Base-by-base conservation (phyloP, 1,284 basidiomycete species). In the Mycena sp. region DNA sequence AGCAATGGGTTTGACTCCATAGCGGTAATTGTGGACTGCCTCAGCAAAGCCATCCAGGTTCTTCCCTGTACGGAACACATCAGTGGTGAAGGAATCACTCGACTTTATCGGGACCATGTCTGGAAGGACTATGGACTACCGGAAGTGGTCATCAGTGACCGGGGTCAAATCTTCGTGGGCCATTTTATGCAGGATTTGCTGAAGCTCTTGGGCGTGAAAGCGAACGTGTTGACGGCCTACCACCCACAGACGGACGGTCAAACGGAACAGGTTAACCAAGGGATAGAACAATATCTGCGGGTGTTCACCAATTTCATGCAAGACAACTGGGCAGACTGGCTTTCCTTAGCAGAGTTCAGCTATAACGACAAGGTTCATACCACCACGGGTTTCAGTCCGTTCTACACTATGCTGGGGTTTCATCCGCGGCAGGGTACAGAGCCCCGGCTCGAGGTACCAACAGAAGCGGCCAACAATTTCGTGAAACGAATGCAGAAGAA, bases 261-360 rank as follows among this genome's bases (percentile, higher is more conserved):
- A 14, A 50, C 30, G 17, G 77, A 83, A 65, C 53, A 71, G 0
- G 61, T 75, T 0, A 82, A 80, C 57, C 73, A 78, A 61, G 70
- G 73, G 35, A 26, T 83, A 1, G 74, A 80, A 51, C 61, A 72
- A 32, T 77, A 76, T 50, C 69, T 79, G 6, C 35, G 71, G 1
- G 37, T 72, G 11, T 78, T 72, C 56, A 51, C 69, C 28, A 73
- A 76, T 45, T 71, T 80, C 54, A 23, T 72, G 19, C 82, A 82
- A 63, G 64, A 75, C 59, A 68, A 81, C 23, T 51, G 35, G 49
- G 32, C 21, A 17, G 32, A 51, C 17, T 51, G 35, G 49, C 21
- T 51, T 3, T 62, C 74, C 0, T 28, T 77, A 4, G 68, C 73
- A 0, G 70, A 78, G 41, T 78, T 78, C 54, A 59, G 67, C 6